Percentiles rank a stretch among this genome's conserved stretches.
phyloP scores from a whole-genome alignment of 176 grass and related monocot species.

The Oryza officinalis region DNA sequence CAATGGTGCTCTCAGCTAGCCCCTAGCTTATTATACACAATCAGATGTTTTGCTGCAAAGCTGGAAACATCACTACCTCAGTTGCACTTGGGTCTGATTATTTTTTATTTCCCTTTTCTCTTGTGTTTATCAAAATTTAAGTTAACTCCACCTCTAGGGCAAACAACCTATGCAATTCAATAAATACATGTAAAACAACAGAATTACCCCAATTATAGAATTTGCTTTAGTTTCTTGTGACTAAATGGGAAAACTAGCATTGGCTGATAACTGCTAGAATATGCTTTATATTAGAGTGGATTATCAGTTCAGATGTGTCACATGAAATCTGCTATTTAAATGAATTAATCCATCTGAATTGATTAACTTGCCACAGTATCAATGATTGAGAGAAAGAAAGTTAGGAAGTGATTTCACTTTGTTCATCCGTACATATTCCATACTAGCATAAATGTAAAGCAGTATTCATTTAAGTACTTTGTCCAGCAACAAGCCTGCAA shows the following conservation, averaged over 20 bases:
- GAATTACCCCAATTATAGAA: not conserved
- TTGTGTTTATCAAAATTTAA: not conserved
- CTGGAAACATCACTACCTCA: not conserved
- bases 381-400: slow-evolving; percentile 12
- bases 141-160: not conserved
- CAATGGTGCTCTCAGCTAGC: not conserved
- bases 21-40: not conserved
- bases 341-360: slow-evolving; percentile 16
- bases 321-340: not conserved
- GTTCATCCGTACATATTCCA: slow-evolving; percentile 1
- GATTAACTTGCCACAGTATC: slow-evolving; percentile 5
- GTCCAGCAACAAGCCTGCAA: not conserved
- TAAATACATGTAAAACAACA: not conserved
- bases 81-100: not conserved
- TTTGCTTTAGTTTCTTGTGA: slow-evolving; percentile 8
- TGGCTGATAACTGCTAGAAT: not conserved
- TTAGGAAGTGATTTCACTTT: slow-evolving; percentile 26
- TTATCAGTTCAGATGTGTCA: slow-evolving; percentile 13
- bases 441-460: slow-evolving; percentile 11
- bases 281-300: slow-evolving; percentile 17
- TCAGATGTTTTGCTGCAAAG: not conserved
- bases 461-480: not conserved
- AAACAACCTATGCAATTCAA: slow-evolving; percentile 1
- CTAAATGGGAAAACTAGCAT: not conserved
- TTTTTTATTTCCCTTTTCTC: no score